These are phyloP conservation scores for Sporothrix schenckii DNA, from an alignment of 2,329 filamentous ascomycete species.

Conservation along the genomic window DNA sequence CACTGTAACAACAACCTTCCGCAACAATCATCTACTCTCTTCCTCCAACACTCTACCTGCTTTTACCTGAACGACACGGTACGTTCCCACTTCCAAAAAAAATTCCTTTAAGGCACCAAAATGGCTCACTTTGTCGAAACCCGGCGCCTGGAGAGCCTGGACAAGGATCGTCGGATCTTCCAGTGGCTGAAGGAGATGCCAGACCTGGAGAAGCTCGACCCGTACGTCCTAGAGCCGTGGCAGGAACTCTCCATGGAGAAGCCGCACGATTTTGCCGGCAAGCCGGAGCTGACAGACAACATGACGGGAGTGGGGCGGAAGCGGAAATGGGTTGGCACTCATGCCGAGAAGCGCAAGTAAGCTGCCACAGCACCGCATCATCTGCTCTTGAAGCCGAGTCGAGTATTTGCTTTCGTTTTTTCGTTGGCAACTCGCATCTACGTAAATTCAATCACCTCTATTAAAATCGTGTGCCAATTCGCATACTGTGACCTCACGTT, in stretches of 20 bases:
- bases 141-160: conserved; percentile 10
- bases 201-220: neutral
- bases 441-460: neutral
- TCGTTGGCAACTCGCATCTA: neutral
- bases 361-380: neutral
- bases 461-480: neutral
- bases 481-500: neutral
- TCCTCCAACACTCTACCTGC: neutral
- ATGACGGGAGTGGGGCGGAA: neutral
- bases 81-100: neutral
- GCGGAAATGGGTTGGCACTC: neutral
- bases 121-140: neutral
- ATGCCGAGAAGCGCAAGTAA: neutral
- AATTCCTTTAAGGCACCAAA: neutral
- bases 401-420: conserved; percentile 29
- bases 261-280: neutral
- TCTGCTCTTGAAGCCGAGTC: conserved; percentile 27
- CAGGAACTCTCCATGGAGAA: neutral
- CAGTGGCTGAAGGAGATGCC: conserved; percentile 7
- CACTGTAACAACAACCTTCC: neutral
- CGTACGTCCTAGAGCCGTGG: conserved; percentile 6
- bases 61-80: too few relatives aligned
- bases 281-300: neutral
- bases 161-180: neutral
- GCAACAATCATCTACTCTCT: neutral